Evolutionary conservation across 1,139 yeast genomes (phyloP).

Genomic region (Zhuliangozyma parablackwelliae): DNA sequence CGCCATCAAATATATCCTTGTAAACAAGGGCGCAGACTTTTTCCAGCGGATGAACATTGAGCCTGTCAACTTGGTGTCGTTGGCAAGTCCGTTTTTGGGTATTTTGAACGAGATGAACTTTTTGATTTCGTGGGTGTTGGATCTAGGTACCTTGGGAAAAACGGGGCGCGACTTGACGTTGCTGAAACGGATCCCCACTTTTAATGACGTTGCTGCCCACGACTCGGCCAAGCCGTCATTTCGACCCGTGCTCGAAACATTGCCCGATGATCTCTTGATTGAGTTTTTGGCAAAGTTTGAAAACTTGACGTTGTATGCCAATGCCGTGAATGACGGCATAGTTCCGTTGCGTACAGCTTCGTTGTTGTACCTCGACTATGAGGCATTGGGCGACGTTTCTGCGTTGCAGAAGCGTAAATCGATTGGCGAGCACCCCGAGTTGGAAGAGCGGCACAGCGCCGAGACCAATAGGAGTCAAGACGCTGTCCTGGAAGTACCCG

Average conservation of each 20-base stretch:
- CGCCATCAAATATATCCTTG: conserved; percentile 73
- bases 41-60: conserved; percentile 45
- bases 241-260: conserved; percentile 62
- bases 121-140: conserved; percentile 75
- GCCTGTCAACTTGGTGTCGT: conserved; percentile 72
- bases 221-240: conserved; percentile 10
- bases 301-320: conserved; percentile 72
- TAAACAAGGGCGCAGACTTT: conserved; percentile 50
- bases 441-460: conserved; percentile 10
- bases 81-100: conserved; percentile 89
- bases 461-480: conserved; percentile 9
- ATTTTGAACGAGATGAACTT: conserved; percentile 80
- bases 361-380: conserved; percentile 44
- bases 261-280: conserved; percentile 80
- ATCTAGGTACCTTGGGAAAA: conserved; percentile 84
- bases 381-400: conserved; percentile 36
- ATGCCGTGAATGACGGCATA: conserved; percentile 85
- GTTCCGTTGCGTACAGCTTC: conserved; percentile 75
- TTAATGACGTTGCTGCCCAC: conserved; percentile 9
- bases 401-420: conserved; percentile 17
- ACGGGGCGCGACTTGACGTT: conserved; percentile 90
- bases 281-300: conserved; percentile 57
- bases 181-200: conserved; percentile 22
- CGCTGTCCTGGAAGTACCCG: conserved; percentile 11
- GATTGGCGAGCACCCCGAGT: conserved; percentile 9